Base-by-base conservation (phyloP, 768 basidiomycete genomes). In the Rhizopogon sp. region DNA sequence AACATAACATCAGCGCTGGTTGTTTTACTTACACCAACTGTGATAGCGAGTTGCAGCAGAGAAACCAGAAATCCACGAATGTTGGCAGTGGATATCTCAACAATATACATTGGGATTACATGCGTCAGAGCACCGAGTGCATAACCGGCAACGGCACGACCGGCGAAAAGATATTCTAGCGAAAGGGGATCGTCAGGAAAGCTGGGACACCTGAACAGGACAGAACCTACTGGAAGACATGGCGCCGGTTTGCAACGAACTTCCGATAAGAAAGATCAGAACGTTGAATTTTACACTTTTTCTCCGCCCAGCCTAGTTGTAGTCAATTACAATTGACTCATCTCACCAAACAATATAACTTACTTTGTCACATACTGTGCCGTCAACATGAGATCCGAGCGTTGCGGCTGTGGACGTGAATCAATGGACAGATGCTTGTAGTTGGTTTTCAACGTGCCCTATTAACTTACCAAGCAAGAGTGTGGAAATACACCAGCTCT, bases 81-180 rank as follows among this genome's bases (percentile, higher is more conserved):
- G 17, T 72, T 72, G 9, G 69, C 64, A n/a, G 68, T 73, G 2
- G 72, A 72, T 29, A 74, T 74, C 59, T 73, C 72, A 42, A 71
- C 73, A 56, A 73, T 52, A 46, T 73, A 73, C 61, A 73, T 72
- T 16, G 62, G 64, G 22, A 70, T 52, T 39, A 64, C 61, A 16
- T 62, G 62, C 11, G 64, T 65, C 53, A 65, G 39, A 31, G 59
- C 59, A 39, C 66, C 62, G 1, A 62, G 56, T 8, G 60, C 50
- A 14, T 59, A 41, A 35, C 60, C 63, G 2, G 57, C 56, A 14
- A 64, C 62, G 28, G 69, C 62, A 55, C 72, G 59, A 50, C 72
- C 56, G 43, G 62, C 58, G 60, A 69, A 69, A 14, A 69, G 62
- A 47, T 66, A 60, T 17, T 28, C 67, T 69, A 16, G 37, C 6